phyloP scores from a whole-genome alignment of 1,139 yeast genomes.

The Pichia norvegensis region DNA sequence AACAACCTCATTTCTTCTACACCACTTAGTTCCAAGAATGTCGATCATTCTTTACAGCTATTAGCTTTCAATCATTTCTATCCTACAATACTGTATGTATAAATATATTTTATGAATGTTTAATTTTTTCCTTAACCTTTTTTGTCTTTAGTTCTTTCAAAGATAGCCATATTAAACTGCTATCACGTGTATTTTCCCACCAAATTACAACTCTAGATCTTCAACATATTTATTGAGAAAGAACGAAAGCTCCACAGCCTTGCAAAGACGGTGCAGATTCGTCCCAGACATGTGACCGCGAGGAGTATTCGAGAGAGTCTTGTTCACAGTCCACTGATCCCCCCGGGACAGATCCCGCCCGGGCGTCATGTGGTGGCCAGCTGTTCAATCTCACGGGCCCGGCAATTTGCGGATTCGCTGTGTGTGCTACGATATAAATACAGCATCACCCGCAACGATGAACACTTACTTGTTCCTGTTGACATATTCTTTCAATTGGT shows the following conservation, averaged over 20 bases:
- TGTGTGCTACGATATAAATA: neutral
- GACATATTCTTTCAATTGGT: neutral
- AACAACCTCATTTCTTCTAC: slow-evolving; percentile 6
- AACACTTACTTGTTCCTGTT: neutral
- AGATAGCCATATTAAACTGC: no score
- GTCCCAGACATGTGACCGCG: no score
- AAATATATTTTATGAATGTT: neutral
- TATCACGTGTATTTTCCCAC: no score
- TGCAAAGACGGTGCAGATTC: no score
- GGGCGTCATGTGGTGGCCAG: no score
- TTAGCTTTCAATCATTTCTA: neutral
- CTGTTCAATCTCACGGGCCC: no score
- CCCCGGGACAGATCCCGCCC: neutral
- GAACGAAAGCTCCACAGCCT: no score
- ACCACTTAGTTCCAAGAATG: slow-evolving; percentile 2
- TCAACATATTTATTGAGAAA: no score
- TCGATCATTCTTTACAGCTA: neutral
- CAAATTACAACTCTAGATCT: no score
- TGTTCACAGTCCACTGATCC: neutral
- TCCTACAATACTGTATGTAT: neutral
- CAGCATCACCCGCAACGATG: neutral
- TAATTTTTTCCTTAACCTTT: neutral
- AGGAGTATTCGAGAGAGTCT: no score
- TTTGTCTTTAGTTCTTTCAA: no score
- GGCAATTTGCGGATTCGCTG: neutral